phyloP scores from a whole-genome alignment of 2,329 filamentous ascomycete species.

The Penicillium digitatum region DNA sequence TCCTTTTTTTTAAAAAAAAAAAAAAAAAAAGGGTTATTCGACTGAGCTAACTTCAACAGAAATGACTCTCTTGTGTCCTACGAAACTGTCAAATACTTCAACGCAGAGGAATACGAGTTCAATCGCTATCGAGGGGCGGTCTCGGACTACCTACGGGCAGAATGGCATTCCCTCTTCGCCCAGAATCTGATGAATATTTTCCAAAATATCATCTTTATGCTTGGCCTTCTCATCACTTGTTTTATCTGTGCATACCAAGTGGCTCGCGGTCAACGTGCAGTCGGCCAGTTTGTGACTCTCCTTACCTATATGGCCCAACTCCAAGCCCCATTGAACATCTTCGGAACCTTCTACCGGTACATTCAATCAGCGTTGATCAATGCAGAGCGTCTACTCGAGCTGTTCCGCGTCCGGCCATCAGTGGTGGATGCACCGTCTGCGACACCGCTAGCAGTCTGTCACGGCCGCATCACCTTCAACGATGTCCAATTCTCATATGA shows the following conservation, averaged over 20 bases:
- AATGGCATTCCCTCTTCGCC: constrained; percentile 68
- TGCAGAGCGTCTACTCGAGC: constrained; percentile 52
- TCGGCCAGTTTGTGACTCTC: constrained; percentile 67
- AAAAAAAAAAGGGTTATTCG: too few relatives aligned
- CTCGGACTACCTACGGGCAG: constrained; percentile 58
- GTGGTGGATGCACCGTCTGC: constrained; percentile 51
- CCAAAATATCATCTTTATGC: constrained; percentile 68
- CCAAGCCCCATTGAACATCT: constrained; percentile 67
- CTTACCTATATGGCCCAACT: constrained; percentile 72
- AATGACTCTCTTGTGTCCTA: constrained; percentile 95
- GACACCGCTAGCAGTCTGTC: constrained; percentile 49
- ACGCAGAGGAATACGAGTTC: constrained; percentile 72
- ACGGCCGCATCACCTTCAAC: constrained; percentile 54
- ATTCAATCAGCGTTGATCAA: constrained; percentile 45
- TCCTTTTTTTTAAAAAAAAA: too few relatives aligned
- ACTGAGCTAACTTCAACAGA: constrained; percentile 33
- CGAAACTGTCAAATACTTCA: constrained; percentile 85
- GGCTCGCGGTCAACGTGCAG: constrained; percentile 51
- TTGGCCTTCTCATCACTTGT: constrained; percentile 62
- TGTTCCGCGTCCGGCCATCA: constrained; percentile 54
- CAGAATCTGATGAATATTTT: constrained; percentile 71
- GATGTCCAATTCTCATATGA: constrained; percentile 58
- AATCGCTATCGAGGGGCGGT: constrained; percentile 65
- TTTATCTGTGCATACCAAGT: constrained; percentile 70
- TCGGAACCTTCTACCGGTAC: constrained; percentile 55